phyloP scores from a whole-genome alignment of 495 filamentous ascomycete genomes.

The Chaetomium tenue region DNA sequence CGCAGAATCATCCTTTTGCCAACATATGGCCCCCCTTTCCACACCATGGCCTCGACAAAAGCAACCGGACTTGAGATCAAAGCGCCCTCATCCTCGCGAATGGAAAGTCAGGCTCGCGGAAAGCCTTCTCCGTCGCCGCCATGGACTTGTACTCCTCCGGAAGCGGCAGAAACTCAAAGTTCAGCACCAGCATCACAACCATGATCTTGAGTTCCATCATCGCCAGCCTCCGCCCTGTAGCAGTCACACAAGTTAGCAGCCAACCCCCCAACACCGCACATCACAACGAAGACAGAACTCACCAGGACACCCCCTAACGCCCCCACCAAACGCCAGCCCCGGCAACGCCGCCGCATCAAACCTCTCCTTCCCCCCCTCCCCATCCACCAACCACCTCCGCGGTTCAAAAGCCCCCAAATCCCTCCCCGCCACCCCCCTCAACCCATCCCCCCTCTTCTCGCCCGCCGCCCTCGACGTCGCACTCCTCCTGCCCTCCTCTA shows the following conservation, averaged over 20 bases:
- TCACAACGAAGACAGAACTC: slow-evolving; percentile 9
- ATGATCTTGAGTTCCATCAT: slow-evolving; percentile 33
- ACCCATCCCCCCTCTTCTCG: slow-evolving; percentile 27
- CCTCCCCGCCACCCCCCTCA: slow-evolving; percentile 20
- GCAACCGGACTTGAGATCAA: background rate
- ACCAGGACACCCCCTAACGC: slow-evolving; percentile 30
- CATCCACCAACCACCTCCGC: slow-evolving; percentile 35
- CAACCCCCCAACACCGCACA: background rate
- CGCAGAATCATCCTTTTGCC: too few relatives aligned
- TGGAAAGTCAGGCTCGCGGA: slow-evolving; percentile 18
- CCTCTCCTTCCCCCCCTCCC: slow-evolving; percentile 27
- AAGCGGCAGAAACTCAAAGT: slow-evolving; percentile 33
- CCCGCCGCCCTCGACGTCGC: slow-evolving; percentile 22
- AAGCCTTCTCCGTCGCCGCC: slow-evolving; percentile 25
- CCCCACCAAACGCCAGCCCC: slow-evolving; percentile 29
- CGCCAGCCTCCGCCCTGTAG: slow-evolving; percentile 29
- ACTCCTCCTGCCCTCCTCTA: slow-evolving; percentile 32
- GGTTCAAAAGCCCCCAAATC: slow-evolving; percentile 34
- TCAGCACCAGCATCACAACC: slow-evolving; percentile 28
- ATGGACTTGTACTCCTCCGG: slow-evolving; percentile 29
- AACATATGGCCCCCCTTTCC: too few relatives aligned
- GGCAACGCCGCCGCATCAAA: slow-evolving; percentile 32
- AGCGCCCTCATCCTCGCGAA: slow-evolving; percentile 17
- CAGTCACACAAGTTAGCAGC: background rate
- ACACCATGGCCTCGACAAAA: too few relatives aligned